A percentile compares a stretch with the other conserved stretches of the same genome.
Evolutionary conservation across 768 basidiomycete genomes (phyloP).

Genomic region (Tephrocybe sp.): DNA sequence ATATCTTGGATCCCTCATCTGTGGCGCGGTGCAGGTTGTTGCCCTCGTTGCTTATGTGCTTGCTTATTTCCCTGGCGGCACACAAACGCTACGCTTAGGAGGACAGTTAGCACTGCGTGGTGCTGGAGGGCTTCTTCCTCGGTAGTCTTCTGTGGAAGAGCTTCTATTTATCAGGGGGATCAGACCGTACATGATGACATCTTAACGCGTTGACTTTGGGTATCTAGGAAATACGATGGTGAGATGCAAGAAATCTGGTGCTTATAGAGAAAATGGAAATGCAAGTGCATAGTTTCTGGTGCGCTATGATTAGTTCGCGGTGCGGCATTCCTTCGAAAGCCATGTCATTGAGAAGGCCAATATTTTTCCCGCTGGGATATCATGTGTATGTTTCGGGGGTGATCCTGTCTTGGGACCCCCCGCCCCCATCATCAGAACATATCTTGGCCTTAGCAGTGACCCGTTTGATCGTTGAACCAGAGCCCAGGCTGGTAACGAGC

Average conservation of each 20-base stretch:
- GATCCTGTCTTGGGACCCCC: too few species aligned
- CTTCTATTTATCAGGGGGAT: not conserved
- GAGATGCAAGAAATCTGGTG: not conserved
- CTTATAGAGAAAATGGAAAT: too few species aligned
- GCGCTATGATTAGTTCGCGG: too few species aligned
- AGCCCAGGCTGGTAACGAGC: too few species aligned
- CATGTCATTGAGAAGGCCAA: too few species aligned
- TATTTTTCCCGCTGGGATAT: too few species aligned
- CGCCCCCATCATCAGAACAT: too few species aligned
- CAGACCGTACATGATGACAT: not conserved
- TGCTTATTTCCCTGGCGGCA: conserved; percentile 94
- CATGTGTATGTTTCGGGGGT: too few species aligned
- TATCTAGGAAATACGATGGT: not conserved
- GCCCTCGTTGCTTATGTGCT: conserved; percentile 87
- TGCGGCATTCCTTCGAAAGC: too few species aligned
- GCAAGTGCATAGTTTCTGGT: too few species aligned
- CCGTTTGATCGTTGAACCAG: too few species aligned
- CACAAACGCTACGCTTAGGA: conserved; percentile 78
- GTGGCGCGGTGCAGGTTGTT: conserved; percentile 81
- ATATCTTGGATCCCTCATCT: conserved; percentile 82
- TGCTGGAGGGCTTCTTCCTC: conserved; percentile 78
- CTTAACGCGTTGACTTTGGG: not conserved
- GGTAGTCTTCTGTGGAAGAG: conserved; percentile 37
- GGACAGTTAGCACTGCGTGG: conserved; percentile 81
- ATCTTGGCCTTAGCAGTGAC: too few species aligned